Evolutionary conservation across 805 yeast genomes (phyloP).

Genomic region (Deakozyma indianensis): DNA sequence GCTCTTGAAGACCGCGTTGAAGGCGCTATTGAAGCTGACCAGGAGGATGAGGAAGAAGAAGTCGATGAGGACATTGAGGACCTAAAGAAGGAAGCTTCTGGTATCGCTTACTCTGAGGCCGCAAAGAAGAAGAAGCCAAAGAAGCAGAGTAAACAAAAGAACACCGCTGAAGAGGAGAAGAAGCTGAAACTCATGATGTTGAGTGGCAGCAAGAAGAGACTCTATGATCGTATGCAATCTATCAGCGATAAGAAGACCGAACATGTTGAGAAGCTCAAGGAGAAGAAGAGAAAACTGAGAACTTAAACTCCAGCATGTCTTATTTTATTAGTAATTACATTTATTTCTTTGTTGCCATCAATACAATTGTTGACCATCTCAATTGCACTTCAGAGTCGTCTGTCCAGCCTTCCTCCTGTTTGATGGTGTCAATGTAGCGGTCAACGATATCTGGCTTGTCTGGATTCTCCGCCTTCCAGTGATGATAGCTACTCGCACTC

Average conservation of each 20-base stretch:
- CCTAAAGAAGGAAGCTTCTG: constrained; percentile 80
- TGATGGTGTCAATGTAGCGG: not conserved
- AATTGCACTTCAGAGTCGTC: constrained; percentile 1
- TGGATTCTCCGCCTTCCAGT: constrained; percentile 35
- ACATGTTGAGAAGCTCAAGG: constrained; percentile 57
- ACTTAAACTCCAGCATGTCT: no score
- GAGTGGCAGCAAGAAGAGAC: constrained; percentile 89
- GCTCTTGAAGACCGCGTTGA: constrained; percentile 31
- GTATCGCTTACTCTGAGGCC: constrained; percentile 58
- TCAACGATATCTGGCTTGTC: constrained; percentile 6
- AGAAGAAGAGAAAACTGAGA: constrained; percentile 38
- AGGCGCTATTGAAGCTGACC: constrained; percentile 38
- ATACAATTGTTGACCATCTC: not conserved
- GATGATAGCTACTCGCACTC: constrained; percentile 61
- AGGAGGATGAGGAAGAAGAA: constrained; percentile 30
- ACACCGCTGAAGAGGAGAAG: constrained; percentile 61
- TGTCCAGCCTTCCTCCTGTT: constrained; percentile 2
- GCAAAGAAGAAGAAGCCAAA: constrained; percentile 24
- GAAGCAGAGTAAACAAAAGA: constrained; percentile 25
- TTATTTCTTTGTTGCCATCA: not conserved
- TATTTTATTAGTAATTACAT: no score
- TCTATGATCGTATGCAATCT: constrained; percentile 90
- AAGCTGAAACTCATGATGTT: constrained; percentile 93
- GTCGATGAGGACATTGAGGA: constrained; percentile 55
- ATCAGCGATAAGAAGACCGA: constrained; percentile 73